These are phyloP conservation scores for Cryptomeria japonica DNA, from an alignment of 75 land plant genomes.

Conservation along the genomic window DNA sequence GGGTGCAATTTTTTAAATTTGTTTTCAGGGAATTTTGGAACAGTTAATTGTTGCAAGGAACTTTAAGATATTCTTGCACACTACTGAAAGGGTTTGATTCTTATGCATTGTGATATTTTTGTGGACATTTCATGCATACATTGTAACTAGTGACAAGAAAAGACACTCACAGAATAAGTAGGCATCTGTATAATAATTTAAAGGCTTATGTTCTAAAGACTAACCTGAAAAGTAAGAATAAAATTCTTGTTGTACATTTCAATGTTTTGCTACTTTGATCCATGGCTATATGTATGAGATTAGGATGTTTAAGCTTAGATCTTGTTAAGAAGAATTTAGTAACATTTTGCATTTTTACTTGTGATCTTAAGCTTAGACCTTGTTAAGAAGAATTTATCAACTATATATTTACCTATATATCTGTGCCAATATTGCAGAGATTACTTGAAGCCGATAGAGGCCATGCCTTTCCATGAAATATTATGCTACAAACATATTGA, in stretches of 20 bases:
- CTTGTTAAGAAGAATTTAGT: too few species aligned
- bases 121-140: not conserved
- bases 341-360: too few species aligned
- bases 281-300: not conserved
- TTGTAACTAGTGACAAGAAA: not conserved
- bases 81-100: too few species aligned
- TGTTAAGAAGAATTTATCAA: too few species aligned
- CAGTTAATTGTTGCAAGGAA: too few species aligned
- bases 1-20: too few species aligned
- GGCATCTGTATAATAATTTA: not conserved
- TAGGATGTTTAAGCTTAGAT: not conserved
- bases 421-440: slow-evolving; percentile 37
- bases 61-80: too few species aligned
- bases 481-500: slow-evolving; percentile 62
- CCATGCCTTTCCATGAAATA: slow-evolving; percentile 64
- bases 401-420: not conserved
- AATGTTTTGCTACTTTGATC: not conserved
- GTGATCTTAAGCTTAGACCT: too few species aligned
- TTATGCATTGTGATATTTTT: too few species aligned
- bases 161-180: not conserved
- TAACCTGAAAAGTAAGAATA: not conserved
- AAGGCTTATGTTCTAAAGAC: not conserved
- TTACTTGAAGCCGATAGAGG: slow-evolving; percentile 48
- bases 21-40: too few species aligned
- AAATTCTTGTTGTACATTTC: not conserved